These are phyloP conservation scores for Gentiana straminea DNA, from an alignment of 257 asterid genomes.

Conservation along the genomic window DNA sequence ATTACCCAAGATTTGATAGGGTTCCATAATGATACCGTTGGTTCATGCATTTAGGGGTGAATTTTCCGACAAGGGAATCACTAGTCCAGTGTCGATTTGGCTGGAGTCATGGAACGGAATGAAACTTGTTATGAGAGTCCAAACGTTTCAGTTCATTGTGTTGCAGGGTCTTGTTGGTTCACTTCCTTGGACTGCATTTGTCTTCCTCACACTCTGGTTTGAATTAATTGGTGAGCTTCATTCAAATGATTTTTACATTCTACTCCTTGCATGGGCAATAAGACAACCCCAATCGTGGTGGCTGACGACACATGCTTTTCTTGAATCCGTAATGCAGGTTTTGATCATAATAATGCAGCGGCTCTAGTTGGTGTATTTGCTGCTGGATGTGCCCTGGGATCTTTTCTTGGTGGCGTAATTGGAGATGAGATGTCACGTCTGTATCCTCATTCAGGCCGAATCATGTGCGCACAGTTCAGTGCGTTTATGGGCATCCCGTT, in stretches of 20 bases:
- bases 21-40: not conserved
- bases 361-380: conserved; percentile 75
- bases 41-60: conserved; percentile 43
- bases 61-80: conserved; percentile 33
- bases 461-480: conserved; percentile 92
- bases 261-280: too few relatives aligned
- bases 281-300: too few relatives aligned
- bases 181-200: conserved; percentile 90
- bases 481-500: conserved; percentile 91
- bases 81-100: conserved; percentile 51
- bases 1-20: too few relatives aligned
- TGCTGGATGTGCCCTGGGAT: conserved; percentile 87
- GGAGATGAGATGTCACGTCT: conserved; percentile 59
- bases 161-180: conserved; percentile 93
- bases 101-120: conserved; percentile 78
- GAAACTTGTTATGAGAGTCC: conserved; percentile 71
- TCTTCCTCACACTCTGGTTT: conserved; percentile 87
- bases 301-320: too few relatives aligned
- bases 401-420: conserved; percentile 78
- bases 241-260: not conserved
- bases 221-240: conserved; percentile 69
- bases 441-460: conserved; percentile 72
- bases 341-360: conserved; percentile 84
- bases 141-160: conserved; percentile 85
- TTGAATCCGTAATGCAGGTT: conserved; percentile 36